Percentiles rank a stretch among this genome's conserved stretches.
These are phyloP conservation scores for Bathelium albidoporum DNA, from an alignment of 495 filamentous ascomycete species.

Conservation along the genomic window DNA sequence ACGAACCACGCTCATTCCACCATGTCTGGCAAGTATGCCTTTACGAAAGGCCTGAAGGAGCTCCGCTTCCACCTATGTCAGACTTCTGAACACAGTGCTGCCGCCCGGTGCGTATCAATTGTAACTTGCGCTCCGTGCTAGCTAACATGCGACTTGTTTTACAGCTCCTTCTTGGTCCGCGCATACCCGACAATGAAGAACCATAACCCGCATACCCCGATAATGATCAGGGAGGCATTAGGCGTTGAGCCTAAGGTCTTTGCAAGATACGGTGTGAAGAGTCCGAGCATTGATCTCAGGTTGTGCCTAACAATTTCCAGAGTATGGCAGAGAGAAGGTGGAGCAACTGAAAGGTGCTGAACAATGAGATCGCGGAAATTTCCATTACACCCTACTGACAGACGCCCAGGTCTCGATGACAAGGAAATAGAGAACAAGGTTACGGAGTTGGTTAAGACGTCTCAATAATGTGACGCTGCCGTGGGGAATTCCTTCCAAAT, in stretches of 20 bases:
- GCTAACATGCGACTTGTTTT: slow-evolving; percentile 3
- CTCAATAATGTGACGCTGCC: slow-evolving; percentile 9
- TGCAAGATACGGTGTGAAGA: slow-evolving; percentile 76
- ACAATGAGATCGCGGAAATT: background rate
- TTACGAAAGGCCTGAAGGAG: slow-evolving; percentile 80
- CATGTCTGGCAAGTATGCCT: slow-evolving; percentile 92
- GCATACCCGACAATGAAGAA: slow-evolving; percentile 99
- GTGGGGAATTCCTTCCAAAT: background rate
- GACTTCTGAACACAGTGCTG: slow-evolving; percentile 75
- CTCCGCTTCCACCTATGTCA: slow-evolving; percentile 96
- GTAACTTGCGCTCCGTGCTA: background rate
- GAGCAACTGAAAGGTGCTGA: slow-evolving; percentile 63
- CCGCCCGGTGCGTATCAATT: slow-evolving; percentile 54
- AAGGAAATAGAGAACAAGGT: slow-evolving; percentile 88
- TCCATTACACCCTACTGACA: background rate
- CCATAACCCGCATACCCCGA: slow-evolving; percentile 89
- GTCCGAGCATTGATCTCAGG: background rate
- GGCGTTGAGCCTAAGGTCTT: slow-evolving; percentile 75
- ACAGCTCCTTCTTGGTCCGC: slow-evolving; percentile 76
- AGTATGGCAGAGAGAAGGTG: slow-evolving; percentile 80
- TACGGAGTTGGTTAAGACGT: slow-evolving; percentile 64
- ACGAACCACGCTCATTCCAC: slow-evolving; percentile 16
- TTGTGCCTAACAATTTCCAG: slow-evolving; percentile 35
- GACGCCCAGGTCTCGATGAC: slow-evolving; percentile 61
- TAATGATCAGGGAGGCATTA: slow-evolving; percentile 83